Conservation (phyloP, 78 protist genomes). For the Monosiga brevicollis region DNA sequence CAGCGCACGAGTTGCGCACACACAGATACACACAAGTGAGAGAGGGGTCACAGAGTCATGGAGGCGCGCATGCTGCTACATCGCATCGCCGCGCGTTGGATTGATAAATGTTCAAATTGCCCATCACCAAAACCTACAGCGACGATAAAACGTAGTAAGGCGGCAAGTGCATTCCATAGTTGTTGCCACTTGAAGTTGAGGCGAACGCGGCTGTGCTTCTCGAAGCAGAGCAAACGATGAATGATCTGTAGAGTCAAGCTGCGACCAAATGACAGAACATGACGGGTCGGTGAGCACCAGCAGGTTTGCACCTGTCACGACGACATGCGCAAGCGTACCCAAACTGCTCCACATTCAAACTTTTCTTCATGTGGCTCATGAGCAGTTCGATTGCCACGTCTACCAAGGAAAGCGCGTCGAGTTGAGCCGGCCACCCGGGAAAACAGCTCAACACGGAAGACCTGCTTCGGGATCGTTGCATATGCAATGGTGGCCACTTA, state of each 20-base stretch:
- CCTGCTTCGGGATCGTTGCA: too few relatives aligned
- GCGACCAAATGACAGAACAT: too few relatives aligned
- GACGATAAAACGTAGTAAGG: neutral
- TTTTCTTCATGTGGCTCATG: neutral
- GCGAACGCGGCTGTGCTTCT: conserved; percentile 5
- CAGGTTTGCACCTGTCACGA: too few relatives aligned
- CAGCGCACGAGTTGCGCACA: neutral
- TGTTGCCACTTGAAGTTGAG: conserved; percentile 1
- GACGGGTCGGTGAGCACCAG: too few relatives aligned
- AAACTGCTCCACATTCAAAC: neutral
- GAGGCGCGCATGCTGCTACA: too few relatives aligned
- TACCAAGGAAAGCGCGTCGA: neutral
- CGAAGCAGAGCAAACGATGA: conserved; percentile 11
- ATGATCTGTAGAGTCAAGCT: too few relatives aligned
- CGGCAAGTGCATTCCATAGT: neutral
- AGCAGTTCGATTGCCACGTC: neutral
- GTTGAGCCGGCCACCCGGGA: neutral
- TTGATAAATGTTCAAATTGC: neutral
- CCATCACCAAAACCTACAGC: neutral
- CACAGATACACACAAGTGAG: neutral
- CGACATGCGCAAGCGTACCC: neutral
- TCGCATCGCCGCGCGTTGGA: neutral
- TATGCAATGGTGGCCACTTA: too few relatives aligned
- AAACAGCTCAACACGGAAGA: too few relatives aligned
- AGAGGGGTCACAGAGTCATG: too few relatives aligned